Base-by-base conservation (phyloP, 1,284 basidiomycete genomes). In the Naganishia sp. region DNA sequence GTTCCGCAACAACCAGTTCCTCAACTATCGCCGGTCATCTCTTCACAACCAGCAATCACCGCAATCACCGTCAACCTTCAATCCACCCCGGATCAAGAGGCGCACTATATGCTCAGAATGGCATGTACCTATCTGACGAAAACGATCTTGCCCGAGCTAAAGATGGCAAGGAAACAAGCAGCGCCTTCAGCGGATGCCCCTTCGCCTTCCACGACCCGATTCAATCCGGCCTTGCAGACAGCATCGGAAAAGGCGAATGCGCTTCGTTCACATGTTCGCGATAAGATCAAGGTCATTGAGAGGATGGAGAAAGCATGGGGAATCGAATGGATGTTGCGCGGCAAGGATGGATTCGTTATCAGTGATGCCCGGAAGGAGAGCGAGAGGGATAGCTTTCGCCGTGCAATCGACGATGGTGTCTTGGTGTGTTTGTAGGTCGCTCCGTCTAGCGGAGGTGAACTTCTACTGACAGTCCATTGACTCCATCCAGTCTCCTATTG, bases 371-470 rank as follows among this genome's bases (percentile, higher is more conserved):
- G 87, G 39, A 90, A 90, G 76, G 89, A 90, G 70, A 82, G 87
- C 70, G 90, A 93, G 78, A 73, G 81, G 69, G 84, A 82, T 66
- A 77, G 86, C 43, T 92, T 93, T 74, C 83, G 83, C 54, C 88
- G 90, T 66, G 86, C 88, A 0, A 75, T 93, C 68, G 81, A 86
- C 71, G 92, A 94, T 81, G 92, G 92, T 1, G 89, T 88, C 75
- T 84, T 94, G 33, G 83, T 94, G 25, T 93, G 90, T 85, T 87
- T 90, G 91, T 92, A 75, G 81, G 87, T 86, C 63, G 16, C 7
- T 69, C 64, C 54, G 71, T 52, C 9, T 23, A 28, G 3, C 28
- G 1, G 25, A 46, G 25, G 28, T 10, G 3, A 21, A 36, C 42
- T 11, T 39, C 60, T 60, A 10, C 16, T 3, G 18, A 9, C 25